phyloP scores from a whole-genome alignment of 2,329 filamentous ascomycete genomes.

The Colletotrichum simmondsii region DNA sequence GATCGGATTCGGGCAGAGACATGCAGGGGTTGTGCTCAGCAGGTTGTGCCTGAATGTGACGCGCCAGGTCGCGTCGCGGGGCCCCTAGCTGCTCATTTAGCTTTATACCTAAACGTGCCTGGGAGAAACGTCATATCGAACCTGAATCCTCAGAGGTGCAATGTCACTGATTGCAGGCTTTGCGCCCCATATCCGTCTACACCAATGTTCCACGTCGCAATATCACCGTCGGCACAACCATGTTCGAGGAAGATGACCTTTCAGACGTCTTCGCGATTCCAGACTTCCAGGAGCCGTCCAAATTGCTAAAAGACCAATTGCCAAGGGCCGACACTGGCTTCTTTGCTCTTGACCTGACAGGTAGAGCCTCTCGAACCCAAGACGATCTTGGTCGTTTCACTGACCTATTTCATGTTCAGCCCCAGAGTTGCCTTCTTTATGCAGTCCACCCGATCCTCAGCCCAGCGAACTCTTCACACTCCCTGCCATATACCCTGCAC shows the following conservation, averaged over 20 bases:
- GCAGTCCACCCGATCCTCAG: constrained; percentile 26
- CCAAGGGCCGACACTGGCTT: constrained; percentile 46
- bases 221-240: constrained; percentile 37
- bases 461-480: constrained; percentile 56
- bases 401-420: background rate
- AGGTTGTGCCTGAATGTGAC: constrained; percentile 14
- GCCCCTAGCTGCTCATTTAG: background rate
- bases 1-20: background rate
- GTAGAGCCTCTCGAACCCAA: constrained; percentile 42
- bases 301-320: constrained; percentile 52
- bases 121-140: background rate
- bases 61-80: constrained; percentile 27
- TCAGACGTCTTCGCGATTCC: constrained; percentile 72
- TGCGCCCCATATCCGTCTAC: background rate
- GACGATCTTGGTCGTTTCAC: background rate
- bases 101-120: background rate
- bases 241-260: constrained; percentile 54
- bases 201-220: background rate
- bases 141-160: background rate
- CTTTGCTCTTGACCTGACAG: constrained; percentile 54
- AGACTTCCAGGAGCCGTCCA: constrained; percentile 68
- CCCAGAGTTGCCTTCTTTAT: constrained; percentile 24
- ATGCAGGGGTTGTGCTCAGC: constrained; percentile 6
- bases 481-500: constrained; percentile 37
- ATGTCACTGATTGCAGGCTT: constrained; percentile 8